These are phyloP conservation scores for Toxoplasma gondii DNA, from an alignment of 169 alveolate species.

Conservation along the genomic window DNA sequence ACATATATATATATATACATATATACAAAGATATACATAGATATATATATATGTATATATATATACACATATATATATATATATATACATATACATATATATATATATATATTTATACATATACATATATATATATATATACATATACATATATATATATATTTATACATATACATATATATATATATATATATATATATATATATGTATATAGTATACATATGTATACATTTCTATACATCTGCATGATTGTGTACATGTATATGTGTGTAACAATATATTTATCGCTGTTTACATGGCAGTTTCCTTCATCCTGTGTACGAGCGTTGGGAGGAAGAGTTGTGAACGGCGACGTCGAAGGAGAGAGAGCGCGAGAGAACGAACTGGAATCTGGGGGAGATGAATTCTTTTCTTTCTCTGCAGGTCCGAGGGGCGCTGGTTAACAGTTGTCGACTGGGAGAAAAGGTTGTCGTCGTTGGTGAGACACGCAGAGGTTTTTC, in stretches of 20 bases:
- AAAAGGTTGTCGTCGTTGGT: not conserved
- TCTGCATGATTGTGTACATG: not conserved
- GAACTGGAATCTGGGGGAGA: no score
- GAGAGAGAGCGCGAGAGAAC: no score
- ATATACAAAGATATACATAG: not conserved
- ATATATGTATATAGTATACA: no score
- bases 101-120: no score
- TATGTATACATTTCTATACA: not conserved
- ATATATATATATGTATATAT: no score
- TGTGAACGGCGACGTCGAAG: no score
- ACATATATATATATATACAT: not conserved
- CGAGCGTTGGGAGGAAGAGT: no score
- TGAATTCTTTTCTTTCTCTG: not conserved
- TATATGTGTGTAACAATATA: not conserved
- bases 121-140: no score
- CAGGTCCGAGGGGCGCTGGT: conserved; percentile 12
- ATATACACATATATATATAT: no score
- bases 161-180: not conserved
- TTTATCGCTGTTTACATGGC: not conserved
- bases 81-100: no score
- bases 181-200: not conserved
- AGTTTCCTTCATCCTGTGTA: no score
- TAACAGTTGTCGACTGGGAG: not conserved
- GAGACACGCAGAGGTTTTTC: not conserved
- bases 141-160: not conserved